Percentiles rank a stretch among this genome's conserved stretches.
Evolutionary conservation across 345 rosid genomes (phyloP).

Genomic region (Arabis alpina): DNA sequence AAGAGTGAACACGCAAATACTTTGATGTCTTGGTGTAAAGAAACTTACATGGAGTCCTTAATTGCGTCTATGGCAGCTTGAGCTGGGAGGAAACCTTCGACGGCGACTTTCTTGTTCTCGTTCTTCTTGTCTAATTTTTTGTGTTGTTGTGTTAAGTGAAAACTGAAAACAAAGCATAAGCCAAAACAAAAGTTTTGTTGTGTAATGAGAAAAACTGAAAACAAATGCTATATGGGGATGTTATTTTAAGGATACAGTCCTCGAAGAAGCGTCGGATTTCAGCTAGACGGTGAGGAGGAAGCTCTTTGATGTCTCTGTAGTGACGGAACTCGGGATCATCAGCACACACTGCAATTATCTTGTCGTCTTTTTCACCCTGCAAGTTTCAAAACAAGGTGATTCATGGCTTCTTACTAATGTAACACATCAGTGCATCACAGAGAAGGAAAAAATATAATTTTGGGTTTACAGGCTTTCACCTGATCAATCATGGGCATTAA

Average conservation of each 20-base stretch:
- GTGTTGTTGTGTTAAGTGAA: constrained; percentile 30
- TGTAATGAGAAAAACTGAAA: not conserved
- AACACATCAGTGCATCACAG: not conserved
- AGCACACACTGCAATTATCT: constrained; percentile 96
- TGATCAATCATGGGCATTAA: constrained; percentile 99
- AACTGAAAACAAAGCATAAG: not conserved
- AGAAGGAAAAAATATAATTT: not conserved
- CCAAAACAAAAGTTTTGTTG: not conserved
- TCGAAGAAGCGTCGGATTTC: constrained; percentile 99
- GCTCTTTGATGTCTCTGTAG: constrained; percentile 87
- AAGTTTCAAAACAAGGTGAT: constrained; percentile 16
- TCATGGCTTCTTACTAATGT: constrained; percentile 18
- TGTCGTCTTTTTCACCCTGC: constrained; percentile 98
- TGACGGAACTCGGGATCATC: constrained; percentile 99
- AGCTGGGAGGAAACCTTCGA: constrained; percentile 90
- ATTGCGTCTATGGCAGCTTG: constrained; percentile 75
- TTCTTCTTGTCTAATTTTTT: constrained; percentile 79
- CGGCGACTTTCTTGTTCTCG: constrained; percentile 94
- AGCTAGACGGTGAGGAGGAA: constrained; percentile 97
- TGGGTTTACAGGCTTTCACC: constrained; percentile 45
- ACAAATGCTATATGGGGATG: constrained; percentile 18
- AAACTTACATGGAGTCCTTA: constrained; percentile 87
- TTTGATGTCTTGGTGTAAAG: constrained; percentile 2
- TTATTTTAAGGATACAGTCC: constrained; percentile 76
- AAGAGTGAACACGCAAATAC: not conserved